These are phyloP conservation scores for Coemansia pectinata DNA, from an alignment of 192 early-diverging fungal species.

Conservation along the genomic window DNA sequence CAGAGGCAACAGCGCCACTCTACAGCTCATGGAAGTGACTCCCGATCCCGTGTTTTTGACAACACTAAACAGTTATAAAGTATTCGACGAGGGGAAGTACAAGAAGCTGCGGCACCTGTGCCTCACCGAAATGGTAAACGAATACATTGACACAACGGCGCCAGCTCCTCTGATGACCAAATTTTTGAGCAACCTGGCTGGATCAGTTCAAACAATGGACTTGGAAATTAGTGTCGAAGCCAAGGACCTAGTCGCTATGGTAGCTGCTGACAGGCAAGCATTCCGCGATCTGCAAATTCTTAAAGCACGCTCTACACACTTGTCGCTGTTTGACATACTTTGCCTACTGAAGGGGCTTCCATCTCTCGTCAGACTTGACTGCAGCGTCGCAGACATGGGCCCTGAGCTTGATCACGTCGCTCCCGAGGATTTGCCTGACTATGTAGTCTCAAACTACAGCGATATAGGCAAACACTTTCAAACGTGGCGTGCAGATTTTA, in stretches of 20 bases:
- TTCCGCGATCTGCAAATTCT: background rate
- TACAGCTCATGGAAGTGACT: background rate
- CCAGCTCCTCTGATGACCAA: background rate
- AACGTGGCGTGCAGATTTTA: background rate
- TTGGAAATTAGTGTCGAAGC: background rate
- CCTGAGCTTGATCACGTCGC: background rate
- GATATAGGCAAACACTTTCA: background rate
- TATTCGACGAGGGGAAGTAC: background rate
- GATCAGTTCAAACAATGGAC: background rate
- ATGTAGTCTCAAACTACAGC: background rate
- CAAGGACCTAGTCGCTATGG: background rate
- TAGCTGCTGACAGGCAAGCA: background rate
- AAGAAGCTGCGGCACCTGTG: background rate
- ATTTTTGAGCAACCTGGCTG: background rate
- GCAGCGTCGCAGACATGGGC: background rate
- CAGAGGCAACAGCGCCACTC: slow-evolving; percentile 9
- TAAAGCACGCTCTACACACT: background rate
- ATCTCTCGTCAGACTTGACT: background rate
- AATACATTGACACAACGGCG: background rate
- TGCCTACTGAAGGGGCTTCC: background rate
- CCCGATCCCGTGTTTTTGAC: background rate
- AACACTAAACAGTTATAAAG: background rate
- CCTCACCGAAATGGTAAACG: background rate
- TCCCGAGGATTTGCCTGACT: background rate
- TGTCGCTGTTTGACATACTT: background rate